Conservation (phyloP, 2,329 filamentous ascomycete genomes). For the Ophiostoma perfectum region DNA sequence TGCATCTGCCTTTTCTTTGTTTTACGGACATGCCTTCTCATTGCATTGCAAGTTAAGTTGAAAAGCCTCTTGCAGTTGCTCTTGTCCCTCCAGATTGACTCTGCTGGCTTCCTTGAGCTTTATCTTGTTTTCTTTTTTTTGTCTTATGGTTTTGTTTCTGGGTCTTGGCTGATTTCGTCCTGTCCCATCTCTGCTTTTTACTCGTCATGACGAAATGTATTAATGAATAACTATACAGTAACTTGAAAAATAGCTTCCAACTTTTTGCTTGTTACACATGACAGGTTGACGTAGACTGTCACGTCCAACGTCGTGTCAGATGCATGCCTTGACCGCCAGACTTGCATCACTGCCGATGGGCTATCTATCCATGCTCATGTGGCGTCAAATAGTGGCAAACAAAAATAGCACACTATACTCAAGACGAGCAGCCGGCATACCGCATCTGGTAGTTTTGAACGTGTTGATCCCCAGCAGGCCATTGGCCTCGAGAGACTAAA, state of each 20-base stretch:
- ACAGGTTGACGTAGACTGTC: background rate
- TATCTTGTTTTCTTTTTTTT: background rate
- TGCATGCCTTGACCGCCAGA: slow-evolving; percentile 11
- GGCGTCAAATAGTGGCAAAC: background rate
- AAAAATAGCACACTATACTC: background rate
- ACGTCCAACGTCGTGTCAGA: background rate
- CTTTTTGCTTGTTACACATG: background rate
- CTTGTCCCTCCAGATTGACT: background rate
- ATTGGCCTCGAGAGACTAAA: too few relatives aligned
- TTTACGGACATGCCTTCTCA: slow-evolving; percentile 3
- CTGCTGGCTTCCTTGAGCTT: background rate
- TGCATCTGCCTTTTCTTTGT: background rate
- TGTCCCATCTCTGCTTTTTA: background rate
- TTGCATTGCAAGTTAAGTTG: background rate
- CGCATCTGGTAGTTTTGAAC: background rate
- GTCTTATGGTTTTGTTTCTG: background rate
- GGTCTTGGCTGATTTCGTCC: background rate
- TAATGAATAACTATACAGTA: slow-evolving; percentile 14
- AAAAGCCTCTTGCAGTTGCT: background rate
- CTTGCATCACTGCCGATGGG: background rate
- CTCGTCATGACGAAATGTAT: slow-evolving; percentile 16
- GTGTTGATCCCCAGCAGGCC: too few relatives aligned
- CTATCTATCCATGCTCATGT: background rate
- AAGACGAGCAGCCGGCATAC: background rate
- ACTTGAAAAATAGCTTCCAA: background rate